Evolutionary conservation across 2,329 filamentous ascomycete genomes (phyloP), one percentile per base, ranked within the genome.

Genomic region (Colletotrichum shisoi): DNA sequence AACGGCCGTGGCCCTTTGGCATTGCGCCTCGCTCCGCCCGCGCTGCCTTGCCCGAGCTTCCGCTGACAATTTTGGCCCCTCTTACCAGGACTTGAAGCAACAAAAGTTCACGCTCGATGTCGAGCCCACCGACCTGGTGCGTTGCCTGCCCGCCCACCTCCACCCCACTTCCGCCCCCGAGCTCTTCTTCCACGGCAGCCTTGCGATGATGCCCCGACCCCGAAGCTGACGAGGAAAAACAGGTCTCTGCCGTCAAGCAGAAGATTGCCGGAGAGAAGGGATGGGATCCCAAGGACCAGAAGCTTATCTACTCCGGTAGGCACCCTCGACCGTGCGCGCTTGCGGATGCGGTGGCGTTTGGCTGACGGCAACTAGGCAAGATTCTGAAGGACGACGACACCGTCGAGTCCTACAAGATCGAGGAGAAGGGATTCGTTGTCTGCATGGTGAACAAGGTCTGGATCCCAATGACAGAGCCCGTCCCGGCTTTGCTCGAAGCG

Each of bases 341-440:
- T 57, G 37, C 27, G 46, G 57, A 11, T 57, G 37, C 27, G 46
- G 57, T 24, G 19, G 53, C 37, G n/a, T 37, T 19, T 27, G 44
- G 56, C 62, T 65, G 60, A 69, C 39, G 27, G 34, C 13, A 34
- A 27, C 63, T 73, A 97, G 94, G 95, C 83, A 99, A 99, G 84
- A 98, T 99, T 74, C 84, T 99, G 71, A 94, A 97, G 81, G 94
- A 99, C 90, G 93, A 93, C 70, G 95, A 97, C 77, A 97, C 94
- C 2, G 91, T 99, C 73, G 93, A 93, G 79, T 94, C 92, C 46
- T 98, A 98, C 84, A 97, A 93, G 81, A 98, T 99, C 71, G 94
- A 99, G 81, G 95, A 98, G 86, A 99, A 98, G 85, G 95, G 95
- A 44, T 99, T 98, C 79, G 93, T 99, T 74, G 95, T 99, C 69